Base-by-base conservation (phyloP, 106 monocot species). In the Phalaenopsis aphrodite region DNA sequence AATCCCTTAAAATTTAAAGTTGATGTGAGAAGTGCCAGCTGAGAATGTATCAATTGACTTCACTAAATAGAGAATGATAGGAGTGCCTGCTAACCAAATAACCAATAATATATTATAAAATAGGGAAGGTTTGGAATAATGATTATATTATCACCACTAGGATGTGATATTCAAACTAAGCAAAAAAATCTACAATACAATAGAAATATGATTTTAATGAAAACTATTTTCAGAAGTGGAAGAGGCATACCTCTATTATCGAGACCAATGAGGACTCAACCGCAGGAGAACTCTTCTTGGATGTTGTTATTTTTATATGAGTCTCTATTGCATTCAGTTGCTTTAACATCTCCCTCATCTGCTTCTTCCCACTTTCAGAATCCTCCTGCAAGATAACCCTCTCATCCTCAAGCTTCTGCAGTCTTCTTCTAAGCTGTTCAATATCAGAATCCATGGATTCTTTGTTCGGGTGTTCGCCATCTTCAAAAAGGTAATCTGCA, bases 181-280 rank as follows among this genome's bases (percentile, higher is more conserved):
- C 0, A 45, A 45, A 45, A 3, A 45, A 45, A 45, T 45, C 43
- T 45, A 45, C 43, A 45, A 45, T 45, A 45, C 43, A 45, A 6
- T 3, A 45, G 43, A 45, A 45, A 45, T 52, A 52, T 52, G 14
- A 52, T 52, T 14, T 19, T 5, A 21, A 61, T 61, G 69, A 17
- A 69, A 37, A 37, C 37, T 16, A 0, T 69, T 11, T 69, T 39
- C 30, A 69, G 39, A 69, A 69, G 14, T 30, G 38, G 11, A 12
- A 69, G 14, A 39, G 38, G 8, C 69, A 39, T 86, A 93, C 93
- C 90, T 93, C 93, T 81, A 88, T 85, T 36, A 90, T 38, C 45
- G 87, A 90, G n/a, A 76, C 81, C 8, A 88, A 30, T 46, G 75
- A 19, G 36, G 75, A 37, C 5, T 90, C 84, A 30, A 85, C 83